Conservation (phyloP, 345 rosid species). For the Bruguiera parviflora region DNA sequence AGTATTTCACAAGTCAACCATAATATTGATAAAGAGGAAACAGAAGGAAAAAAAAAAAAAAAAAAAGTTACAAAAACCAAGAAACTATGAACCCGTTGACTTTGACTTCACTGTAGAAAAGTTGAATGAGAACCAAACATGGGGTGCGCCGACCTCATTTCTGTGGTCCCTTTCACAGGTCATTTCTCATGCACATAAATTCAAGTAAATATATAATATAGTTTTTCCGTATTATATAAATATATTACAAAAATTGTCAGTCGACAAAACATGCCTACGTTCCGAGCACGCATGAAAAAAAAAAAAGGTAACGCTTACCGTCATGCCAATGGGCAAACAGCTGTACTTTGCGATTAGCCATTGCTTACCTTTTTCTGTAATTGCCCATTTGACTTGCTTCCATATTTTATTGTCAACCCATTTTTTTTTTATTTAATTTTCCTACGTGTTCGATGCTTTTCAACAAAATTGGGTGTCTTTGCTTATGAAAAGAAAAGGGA, state of each 20-base stretch:
- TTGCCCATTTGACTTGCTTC: constrained; percentile 40
- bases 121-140: constrained; percentile 26
- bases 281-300: not conserved
- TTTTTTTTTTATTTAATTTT: constrained; percentile 10
- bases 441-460: constrained; percentile 10
- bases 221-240: no score
- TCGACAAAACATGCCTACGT: no score
- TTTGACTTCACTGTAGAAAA: not conserved
- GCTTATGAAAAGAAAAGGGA: no score
- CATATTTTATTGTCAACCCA: constrained; percentile 27
- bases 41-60: no score
- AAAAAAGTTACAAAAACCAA: not conserved
- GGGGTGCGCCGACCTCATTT: constrained; percentile 41
- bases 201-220: not conserved
- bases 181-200: constrained; percentile 4
- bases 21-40: no score
- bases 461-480: constrained; percentile 18
- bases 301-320: constrained; percentile 19
- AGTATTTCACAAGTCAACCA: no score
- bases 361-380: not conserved
- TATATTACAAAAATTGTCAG: not conserved
- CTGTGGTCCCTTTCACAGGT: constrained; percentile 19
- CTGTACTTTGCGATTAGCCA: constrained; percentile 8
- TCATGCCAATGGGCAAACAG: constrained; percentile 40
- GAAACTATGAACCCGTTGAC: not conserved